Base-by-base conservation (phyloP, 1,139 yeast species). In the Hemisphaericaspora lyxosophila region DNA sequence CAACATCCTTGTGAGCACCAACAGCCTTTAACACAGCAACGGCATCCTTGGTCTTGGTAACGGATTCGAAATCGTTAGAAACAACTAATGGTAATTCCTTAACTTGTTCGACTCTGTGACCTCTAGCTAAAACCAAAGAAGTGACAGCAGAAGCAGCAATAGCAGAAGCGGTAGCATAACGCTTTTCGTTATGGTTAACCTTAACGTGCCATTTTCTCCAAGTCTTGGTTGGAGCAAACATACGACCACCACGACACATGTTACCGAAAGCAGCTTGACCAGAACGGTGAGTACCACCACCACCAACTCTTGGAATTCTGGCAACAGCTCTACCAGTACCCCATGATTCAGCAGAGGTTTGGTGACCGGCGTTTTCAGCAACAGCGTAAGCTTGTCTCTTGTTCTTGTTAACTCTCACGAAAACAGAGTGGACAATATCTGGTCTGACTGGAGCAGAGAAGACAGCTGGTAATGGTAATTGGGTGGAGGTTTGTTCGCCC, bases 301-400 rank as follows among this genome's bases (percentile, higher is more conserved):
- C 98, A 78, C 96, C 96, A 71, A 92, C 97, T 85, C 98, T 90
- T 81, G 98, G 98, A 75, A 92, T 90, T 84, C 98, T 92, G 79
- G 98, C 97, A 70, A 92, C 97, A 78, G 98, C 98, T 82, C 98
- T 90, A 84, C 98, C 98, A 62, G 98, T 94, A 88, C 98, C 98
- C 98, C 98, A 92, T 53, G 98, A 92, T 78, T 89, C 97, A 71
- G 98, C 98, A 54, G 98, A 92, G 75, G 97, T 90, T 81, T 92
- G 97, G 83, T 88, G 96, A 81, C 98, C 98, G 64, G 98, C 98
- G 78, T 88, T 87, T 71, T 83, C 89, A 63, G 97, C 84, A 62
- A 92, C 98, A 70, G 98, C 97, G 85, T 92, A 92, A 73, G 98
- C 97, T 81, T 92, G 98, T 80, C 98, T 90, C 90, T 90, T 90